Evolutionary conservation across 2,329 filamentous ascomycete species (phyloP), one percentile per base, ranked within the genome.

Genomic region (Trichoderma hamatum): DNA sequence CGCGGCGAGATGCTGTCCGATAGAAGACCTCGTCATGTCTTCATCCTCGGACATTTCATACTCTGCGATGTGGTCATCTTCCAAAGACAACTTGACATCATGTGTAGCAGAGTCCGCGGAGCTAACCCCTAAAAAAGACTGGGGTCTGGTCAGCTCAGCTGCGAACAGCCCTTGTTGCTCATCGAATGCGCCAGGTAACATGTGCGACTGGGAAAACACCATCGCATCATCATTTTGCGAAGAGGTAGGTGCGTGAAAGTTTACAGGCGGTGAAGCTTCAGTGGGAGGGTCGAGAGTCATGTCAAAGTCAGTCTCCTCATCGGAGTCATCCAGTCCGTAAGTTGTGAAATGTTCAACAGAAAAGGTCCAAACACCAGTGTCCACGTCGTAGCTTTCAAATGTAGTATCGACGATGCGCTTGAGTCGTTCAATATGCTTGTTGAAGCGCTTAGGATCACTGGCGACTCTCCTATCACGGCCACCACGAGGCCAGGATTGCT

Each of bases 261-360:
- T 64, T 60, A 74, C 68, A 2, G 72, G 68, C 19, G 71, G 69
- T 32, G 60, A n/a, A n/a, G 59, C 58, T 30, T 70, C 10, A 24
- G 60, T 34, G 28, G 66, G 69, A 49, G 34, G 70, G 43, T n/a
- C 75, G 71, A 43, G 72, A 71, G 74, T 88, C 16, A 68, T 71
- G 13, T 73, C 88, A 9, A 84, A 84, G 58, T 90, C 85, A 9
- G 88, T 89, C 62, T 92, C 90, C 32, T 93, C 90, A 55, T 94
- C 92, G 64, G 90, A 88, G 51, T 92, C 93, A 72, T 95, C 91
- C 66, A 98, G 85, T 51, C 92, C 94, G 77, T 99, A 99, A 1
- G 94, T 97, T 1, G 95, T 98, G 79, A 96, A 99, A 79, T 99
- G 96, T 75, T 95, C 90, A n/a, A 99, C 96, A 11, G 85, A 89